Conservation (phyloP, 2,329 filamentous ascomycete species). For the Beauveria brongniartii region DNA sequence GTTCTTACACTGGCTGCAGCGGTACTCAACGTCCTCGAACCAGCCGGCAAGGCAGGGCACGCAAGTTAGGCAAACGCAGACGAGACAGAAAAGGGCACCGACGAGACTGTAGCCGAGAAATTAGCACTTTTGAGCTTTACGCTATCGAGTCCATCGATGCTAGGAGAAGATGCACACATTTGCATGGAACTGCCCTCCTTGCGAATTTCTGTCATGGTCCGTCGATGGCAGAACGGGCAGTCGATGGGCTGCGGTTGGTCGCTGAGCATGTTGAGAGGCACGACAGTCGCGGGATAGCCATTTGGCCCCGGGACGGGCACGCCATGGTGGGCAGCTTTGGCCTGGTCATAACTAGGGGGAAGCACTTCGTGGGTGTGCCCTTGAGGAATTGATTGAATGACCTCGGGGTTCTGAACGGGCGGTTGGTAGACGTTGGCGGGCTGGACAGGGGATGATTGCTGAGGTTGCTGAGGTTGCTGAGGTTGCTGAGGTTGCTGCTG, state of each 20-base stretch:
- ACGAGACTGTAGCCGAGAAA: slow-evolving; percentile 16
- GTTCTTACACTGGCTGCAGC: slow-evolving; percentile 22
- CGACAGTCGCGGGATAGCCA: slow-evolving; percentile 6
- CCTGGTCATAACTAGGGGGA: slow-evolving; percentile 9
- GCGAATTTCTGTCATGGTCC: slow-evolving; percentile 17
- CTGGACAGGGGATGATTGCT: not conserved
- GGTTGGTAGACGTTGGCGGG: slow-evolving; percentile 7
- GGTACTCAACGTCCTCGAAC: slow-evolving; percentile 25
- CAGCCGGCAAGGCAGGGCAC: slow-evolving; percentile 24
- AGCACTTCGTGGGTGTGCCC: not conserved
- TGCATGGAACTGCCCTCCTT: slow-evolving; percentile 21
- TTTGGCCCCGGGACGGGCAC: not conserved
- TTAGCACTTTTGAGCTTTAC: not conserved
- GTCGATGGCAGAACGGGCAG: slow-evolving; percentile 23
- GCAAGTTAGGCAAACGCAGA: slow-evolving; percentile 25
- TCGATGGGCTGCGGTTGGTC: slow-evolving; percentile 21
- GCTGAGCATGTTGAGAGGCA: slow-evolving; percentile 20
- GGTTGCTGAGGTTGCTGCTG: not conserved
- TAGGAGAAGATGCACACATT: slow-evolving; percentile 14
- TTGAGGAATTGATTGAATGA: not conserved
- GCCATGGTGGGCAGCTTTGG: slow-evolving; percentile 3
- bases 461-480: slow-evolving; percentile 1
- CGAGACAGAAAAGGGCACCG: slow-evolving; percentile 22
- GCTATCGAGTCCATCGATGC: not conserved
- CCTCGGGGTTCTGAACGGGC: slow-evolving; percentile 1